These are phyloP conservation scores for Emydomyces testavorans DNA, from an alignment of 2,329 filamentous ascomycete species.

Conservation along the genomic window DNA sequence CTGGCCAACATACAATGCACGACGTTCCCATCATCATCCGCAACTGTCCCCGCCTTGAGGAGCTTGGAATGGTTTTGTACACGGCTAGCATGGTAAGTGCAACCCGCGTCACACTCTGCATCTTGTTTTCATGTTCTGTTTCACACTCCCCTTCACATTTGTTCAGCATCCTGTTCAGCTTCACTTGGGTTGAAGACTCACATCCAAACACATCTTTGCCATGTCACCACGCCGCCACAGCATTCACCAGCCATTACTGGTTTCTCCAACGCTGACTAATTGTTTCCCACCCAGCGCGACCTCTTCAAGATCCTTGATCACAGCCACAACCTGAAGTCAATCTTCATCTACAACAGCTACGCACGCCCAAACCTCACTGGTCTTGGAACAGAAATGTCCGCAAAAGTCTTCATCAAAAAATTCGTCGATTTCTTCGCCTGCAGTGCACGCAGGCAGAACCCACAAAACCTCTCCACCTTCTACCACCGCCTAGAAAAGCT, in stretches of 20 bases:
- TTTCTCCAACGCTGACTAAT: background rate
- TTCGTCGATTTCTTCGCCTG: background rate
- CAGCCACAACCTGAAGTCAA: background rate
- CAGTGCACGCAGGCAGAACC: background rate
- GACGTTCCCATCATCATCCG: background rate
- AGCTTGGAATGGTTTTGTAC: background rate
- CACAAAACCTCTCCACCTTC: background rate
- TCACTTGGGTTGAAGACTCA: too few species aligned
- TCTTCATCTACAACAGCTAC: background rate
- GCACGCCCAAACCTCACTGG: background rate
- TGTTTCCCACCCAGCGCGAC: background rate
- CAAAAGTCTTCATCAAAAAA: background rate
- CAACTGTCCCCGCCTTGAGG: background rate
- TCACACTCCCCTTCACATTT: too few species aligned
- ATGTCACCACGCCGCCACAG: too few species aligned
- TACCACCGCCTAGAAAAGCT: background rate
- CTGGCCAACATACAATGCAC: background rate
- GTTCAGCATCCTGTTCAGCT: too few species aligned
- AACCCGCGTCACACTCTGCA: background rate
- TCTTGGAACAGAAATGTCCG: background rate
- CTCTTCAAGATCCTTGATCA: background rate
- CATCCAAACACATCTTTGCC: too few species aligned
- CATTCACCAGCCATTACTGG: background rate
- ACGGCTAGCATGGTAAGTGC: background rate
- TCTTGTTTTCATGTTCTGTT: too few species aligned